Percentiles rank a stretch among this genome's conserved stretches.
Conservation (phyloP, 2,329 filamentous ascomycete species). For the Fusarium dlaminii region DNA sequence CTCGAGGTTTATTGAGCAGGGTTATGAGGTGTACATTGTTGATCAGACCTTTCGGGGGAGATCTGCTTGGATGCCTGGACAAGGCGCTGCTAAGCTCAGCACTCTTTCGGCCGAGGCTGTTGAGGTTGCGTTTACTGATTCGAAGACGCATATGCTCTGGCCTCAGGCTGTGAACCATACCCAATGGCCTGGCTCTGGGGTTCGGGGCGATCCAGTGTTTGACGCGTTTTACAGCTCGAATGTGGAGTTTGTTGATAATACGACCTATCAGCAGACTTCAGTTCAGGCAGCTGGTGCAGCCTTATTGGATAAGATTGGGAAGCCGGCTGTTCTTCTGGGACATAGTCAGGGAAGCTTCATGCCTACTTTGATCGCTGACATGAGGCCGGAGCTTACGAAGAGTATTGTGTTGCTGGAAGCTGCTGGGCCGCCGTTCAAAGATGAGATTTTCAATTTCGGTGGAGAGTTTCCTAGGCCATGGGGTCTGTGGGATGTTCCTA, state of each 20-base stretch:
- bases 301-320: constrained; percentile 55
- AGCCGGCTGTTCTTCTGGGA: constrained; percentile 51
- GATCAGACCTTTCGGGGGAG: constrained; percentile 38
- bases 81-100: constrained; percentile 9
- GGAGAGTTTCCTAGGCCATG: constrained; percentile 49
- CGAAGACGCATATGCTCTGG: constrained; percentile 31
- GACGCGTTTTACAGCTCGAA: constrained; percentile 39
- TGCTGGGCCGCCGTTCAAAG: constrained; percentile 57
- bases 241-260: constrained; percentile 36
- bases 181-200: constrained; percentile 35
- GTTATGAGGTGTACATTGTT: constrained; percentile 39
- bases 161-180: constrained; percentile 37
- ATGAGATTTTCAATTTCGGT: constrained; percentile 52
- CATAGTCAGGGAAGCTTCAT: constrained; percentile 59
- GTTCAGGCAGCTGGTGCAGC: constrained; percentile 47
- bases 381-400: constrained; percentile 52
- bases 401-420: constrained; percentile 58
- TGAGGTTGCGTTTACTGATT: constrained; percentile 33
- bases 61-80: constrained; percentile 29
- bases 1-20: constrained; percentile 31
- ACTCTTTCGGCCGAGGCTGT: constrained; percentile 31
- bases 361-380: constrained; percentile 43
- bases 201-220: constrained; percentile 27
- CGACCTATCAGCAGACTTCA: constrained; percentile 24
- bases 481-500: constrained; percentile 59